Percentiles rank a stretch among this genome's conserved stretches.
Conservation (phyloP, 192 early-diverging fungal genomes). For the Geranomyces variabilis region DNA sequence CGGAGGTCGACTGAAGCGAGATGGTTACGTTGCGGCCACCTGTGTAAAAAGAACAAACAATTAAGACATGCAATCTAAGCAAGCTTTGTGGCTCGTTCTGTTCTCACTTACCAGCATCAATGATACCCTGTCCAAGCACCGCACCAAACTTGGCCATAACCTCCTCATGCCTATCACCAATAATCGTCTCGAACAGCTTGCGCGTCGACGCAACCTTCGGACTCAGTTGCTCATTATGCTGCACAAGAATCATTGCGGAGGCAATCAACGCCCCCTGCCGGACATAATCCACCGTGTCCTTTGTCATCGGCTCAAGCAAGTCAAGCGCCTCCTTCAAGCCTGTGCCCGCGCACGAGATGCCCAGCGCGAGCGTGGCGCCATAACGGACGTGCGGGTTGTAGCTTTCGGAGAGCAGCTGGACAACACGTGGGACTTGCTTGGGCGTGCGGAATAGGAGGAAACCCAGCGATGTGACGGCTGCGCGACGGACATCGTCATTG, state of each 20-base stretch:
- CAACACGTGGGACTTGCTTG: slow-evolving; percentile 96
- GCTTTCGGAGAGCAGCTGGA: slow-evolving; percentile 95
- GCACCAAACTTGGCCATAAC: slow-evolving; percentile 95
- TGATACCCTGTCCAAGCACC: slow-evolving; percentile 92
- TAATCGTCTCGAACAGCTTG: slow-evolving; percentile 85
- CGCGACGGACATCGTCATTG: slow-evolving; percentile 99
- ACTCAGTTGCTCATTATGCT: slow-evolving; percentile 79
- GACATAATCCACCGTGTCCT: slow-evolving; percentile 97
- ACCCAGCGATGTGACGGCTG: slow-evolving; percentile 94
- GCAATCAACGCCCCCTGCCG: slow-evolving; percentile 96
- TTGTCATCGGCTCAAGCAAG: slow-evolving; percentile 94
- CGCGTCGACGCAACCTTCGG: slow-evolving; percentile 72
- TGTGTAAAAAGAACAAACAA: slow-evolving; percentile 13
- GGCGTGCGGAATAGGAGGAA: slow-evolving; percentile 93
- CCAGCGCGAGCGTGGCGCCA: slow-evolving; percentile 93
- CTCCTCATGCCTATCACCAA: slow-evolving; percentile 92
- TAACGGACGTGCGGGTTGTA: slow-evolving; percentile 99
- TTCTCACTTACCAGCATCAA: slow-evolving; percentile 78
- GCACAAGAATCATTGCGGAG: slow-evolving; percentile 92
- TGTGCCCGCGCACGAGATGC: slow-evolving; percentile 96
- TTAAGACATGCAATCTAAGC: too few species aligned
- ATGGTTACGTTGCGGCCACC: slow-evolving; percentile 97
- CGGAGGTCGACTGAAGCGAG: slow-evolving; percentile 82
- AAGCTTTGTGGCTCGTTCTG: neutral
- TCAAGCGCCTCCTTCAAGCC: slow-evolving; percentile 87